Base-by-base conservation (phyloP, 2,329 filamentous ascomycete genomes). In the Colletotrichum scovillei region DNA sequence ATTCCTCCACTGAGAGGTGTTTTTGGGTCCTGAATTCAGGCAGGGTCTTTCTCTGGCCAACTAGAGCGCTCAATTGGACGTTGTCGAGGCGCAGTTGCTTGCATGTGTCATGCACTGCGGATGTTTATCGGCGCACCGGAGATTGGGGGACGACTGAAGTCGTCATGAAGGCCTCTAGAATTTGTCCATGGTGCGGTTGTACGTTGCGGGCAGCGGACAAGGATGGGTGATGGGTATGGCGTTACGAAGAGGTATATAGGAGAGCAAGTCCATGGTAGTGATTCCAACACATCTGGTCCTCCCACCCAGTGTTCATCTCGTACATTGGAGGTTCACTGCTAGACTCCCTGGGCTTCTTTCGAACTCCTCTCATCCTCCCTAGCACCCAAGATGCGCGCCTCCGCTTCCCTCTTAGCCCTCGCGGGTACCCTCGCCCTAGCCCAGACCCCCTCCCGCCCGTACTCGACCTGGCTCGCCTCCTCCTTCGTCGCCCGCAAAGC, bases 401-500 rank as follows among this genome's bases (percentile, higher is more conserved):
- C 19, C 14, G 3, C 30, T 5, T 1, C 55, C 22, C 19, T 73
- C 35, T 26, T 65, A 8, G 70, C 66, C 26, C 55, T 73, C n/a
- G 3, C 55, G 5, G 22, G 67, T 55, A 22, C 59, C 22, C n/a
- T 69, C 8, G 2, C 55, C 4, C 14, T 46, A 9, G 66, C 67
- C 14, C 59, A 46, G 11, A 22, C 26, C 28, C 12, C 62, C 0
- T 38, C 69, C 8, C 64, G 69, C 1, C 57, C 46, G 4, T 73
- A 70, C 55, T 73, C 70, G 2, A 55, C 69, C 4, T 56, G 70
- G 59, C 70, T 73, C 7, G 70, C 70, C 16, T 73, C 70, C 12
- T 73, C 66, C 42, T 73, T 73, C 32, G n/a, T 73, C 32, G 38
- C 55, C 4, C 70, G 70, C 14, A 59, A 65, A 8, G 5, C 66